Evolutionary conservation across 1,139 yeast genomes (phyloP), one percentile per base, ranked within the genome.

Genomic region (Sugiyamaella paludigena): DNA sequence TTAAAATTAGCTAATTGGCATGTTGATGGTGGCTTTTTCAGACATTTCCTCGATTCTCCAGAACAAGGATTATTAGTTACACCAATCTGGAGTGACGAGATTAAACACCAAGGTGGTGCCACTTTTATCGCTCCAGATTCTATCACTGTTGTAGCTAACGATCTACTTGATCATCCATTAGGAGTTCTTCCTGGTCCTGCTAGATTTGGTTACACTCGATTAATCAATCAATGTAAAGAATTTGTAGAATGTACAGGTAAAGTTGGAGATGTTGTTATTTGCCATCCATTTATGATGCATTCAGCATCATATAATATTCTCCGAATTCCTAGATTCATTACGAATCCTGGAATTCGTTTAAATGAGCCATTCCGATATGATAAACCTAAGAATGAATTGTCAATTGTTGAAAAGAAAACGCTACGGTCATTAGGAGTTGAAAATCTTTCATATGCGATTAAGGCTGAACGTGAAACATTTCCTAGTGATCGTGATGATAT

Each of bases 81-180:
- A 5, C 49, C 51, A 11, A 46, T 45, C 10, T 48, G 47, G 48
- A 32, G 38, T 1, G 51, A 48, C 16, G 51, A 48, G 34, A 40
- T 48, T 16, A 36, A 36, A 16, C 49, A 48, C 32, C 24, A 34
- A 30, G 51, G 51, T 9, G 51, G 51, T 9, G 42, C 47, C 8
- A 48, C 51, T 19, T 48, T 35, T 31, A 29, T 48, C 11, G 51
- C 51, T 2, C 47, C 51, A 12, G 51, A 48, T 19, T 48, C 51
- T n/a, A 48, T 48, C 30, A 45, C 31, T 10, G 26, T 43, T 30
- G 51, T 48, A 4, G 51, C 51, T 7, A 27, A 31, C 8, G 38
- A 34, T 26, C 38, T 48, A 7, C 26, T 15, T 33, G 48, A 48
- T 1, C 47, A 40, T 30, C 51, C 51, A 2, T 40, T 43, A 36